These are phyloP conservation scores for Saksenaea vasiformis DNA, from an alignment of 371 early-diverging fungal genomes.

Conservation along the genomic window DNA sequence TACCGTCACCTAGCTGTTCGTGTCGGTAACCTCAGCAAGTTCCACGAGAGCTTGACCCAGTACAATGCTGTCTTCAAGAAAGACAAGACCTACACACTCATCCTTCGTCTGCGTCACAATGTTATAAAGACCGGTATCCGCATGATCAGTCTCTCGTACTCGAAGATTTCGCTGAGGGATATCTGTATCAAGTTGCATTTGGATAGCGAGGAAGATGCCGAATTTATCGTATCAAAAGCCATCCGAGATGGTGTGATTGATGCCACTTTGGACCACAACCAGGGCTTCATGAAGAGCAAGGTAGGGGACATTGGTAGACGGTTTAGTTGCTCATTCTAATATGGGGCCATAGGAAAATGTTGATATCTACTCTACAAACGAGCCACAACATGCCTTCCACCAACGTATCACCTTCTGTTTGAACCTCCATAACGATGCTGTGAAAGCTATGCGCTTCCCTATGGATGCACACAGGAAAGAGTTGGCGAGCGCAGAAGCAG, in stretches of 20 bases:
- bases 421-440: constrained; percentile 93
- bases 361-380: constrained; percentile 94
- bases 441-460: constrained; percentile 97
- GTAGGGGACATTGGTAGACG: constrained; percentile 21
- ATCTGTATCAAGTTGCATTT: constrained; percentile 95
- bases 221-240: constrained; percentile 98
- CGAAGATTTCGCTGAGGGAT: constrained; percentile 94
- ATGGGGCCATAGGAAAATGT: constrained; percentile 65
- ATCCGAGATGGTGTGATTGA: constrained; percentile 98
- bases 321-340: not conserved
- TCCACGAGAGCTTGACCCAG: constrained; percentile 85
- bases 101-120: constrained; percentile 95
- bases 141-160: constrained; percentile 93
- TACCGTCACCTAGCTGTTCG: constrained; percentile 73
- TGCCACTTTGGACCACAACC: constrained; percentile 92
- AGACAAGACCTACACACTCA: constrained; percentile 90
- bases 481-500: constrained; percentile 82
- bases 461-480: constrained; percentile 81
- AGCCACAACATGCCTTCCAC: constrained; percentile 95
- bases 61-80: constrained; percentile 75
- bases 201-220: constrained; percentile 97
- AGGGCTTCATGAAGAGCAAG: constrained; percentile 90
- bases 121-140: constrained; percentile 98
- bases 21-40: constrained; percentile 90
- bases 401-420: constrained; percentile 94